Conservation (phyloP, 441 rosid species). For the Dalechampia spathulata region DNA sequence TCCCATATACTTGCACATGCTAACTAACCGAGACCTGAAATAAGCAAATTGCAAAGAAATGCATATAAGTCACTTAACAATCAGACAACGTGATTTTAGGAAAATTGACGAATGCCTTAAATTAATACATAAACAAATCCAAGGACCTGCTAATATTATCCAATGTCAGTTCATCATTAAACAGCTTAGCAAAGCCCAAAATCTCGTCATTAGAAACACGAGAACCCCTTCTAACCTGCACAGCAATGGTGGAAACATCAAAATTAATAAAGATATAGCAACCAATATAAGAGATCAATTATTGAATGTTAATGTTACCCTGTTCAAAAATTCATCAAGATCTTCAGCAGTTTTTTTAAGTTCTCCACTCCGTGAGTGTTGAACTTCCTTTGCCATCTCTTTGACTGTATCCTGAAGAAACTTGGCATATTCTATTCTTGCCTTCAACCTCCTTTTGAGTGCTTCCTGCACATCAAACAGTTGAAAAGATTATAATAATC, state of each 20-base stretch:
- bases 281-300: not conserved
- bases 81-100: not conserved
- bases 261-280: slow-evolving; percentile 3
- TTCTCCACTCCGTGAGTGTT: slow-evolving; percentile 37
- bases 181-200: slow-evolving; percentile 74
- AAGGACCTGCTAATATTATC: slow-evolving; percentile 71
- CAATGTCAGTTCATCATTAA: slow-evolving; percentile 76
- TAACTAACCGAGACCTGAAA: slow-evolving; percentile 67
- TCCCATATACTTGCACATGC: slow-evolving; percentile 88
- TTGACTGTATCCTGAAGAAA: slow-evolving; percentile 85
- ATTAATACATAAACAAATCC: slow-evolving; percentile 4
- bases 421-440: slow-evolving; percentile 91
- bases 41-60: slow-evolving; percentile 10
- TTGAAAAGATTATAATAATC: not conserved
- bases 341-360: slow-evolving; percentile 28
- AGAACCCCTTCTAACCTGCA: slow-evolving; percentile 69
- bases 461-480: slow-evolving; percentile 48
- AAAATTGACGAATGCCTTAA: not conserved
- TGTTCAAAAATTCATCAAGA: slow-evolving; percentile 66
- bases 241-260: not conserved
- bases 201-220: slow-evolving; percentile 64
- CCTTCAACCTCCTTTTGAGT: slow-evolving; percentile 76
- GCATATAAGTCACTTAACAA: slow-evolving; percentile 6
- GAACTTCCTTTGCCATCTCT: slow-evolving; percentile 99
- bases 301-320: slow-evolving; percentile 25